Evolutionary conservation across 1,139 yeast species (phyloP).

Genomic region (Candida tropicalis): DNA sequence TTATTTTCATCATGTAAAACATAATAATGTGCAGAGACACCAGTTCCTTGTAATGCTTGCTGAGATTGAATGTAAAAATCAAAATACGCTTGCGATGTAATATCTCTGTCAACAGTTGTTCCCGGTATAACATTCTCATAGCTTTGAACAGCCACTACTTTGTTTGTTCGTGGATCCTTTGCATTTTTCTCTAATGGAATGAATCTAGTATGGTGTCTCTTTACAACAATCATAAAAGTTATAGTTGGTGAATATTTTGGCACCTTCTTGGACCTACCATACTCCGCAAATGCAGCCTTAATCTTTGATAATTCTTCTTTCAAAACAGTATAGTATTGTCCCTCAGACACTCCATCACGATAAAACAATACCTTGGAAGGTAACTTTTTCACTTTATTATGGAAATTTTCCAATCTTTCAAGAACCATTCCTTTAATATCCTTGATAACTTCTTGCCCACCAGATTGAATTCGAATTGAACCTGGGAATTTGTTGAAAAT

Average conservation of each 20-base stretch:
- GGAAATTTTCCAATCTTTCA: conserved; percentile 16
- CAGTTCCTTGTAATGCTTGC: conserved; percentile 18
- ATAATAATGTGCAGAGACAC: conserved; percentile 19
- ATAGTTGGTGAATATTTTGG: conserved; percentile 14
- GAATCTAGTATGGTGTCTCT: conserved; percentile 18
- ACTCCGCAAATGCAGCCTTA: conserved; percentile 15
- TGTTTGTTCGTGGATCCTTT: conserved; percentile 9
- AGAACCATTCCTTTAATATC: conserved; percentile 16
- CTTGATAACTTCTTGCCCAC: conserved; percentile 16
- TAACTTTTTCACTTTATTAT: conserved; percentile 13
- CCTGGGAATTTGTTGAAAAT: conserved; percentile 18
- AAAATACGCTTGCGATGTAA: conserved; percentile 16
- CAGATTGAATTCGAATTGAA: conserved; percentile 16
- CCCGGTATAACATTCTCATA: conserved; percentile 19
- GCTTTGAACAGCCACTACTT: conserved; percentile 15
- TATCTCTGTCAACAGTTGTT: conserved; percentile 15
- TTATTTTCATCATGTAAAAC: conserved; percentile 18
- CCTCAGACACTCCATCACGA: conserved; percentile 20
- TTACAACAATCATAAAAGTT: conserved; percentile 18
- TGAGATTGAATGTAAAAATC: conserved; percentile 19
- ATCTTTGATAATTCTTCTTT: conserved; percentile 16
- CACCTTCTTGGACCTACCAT: conserved; percentile 12
- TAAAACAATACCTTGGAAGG: conserved; percentile 17
- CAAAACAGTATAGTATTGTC: conserved; percentile 17
- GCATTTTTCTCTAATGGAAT: conserved; percentile 17